A percentile compares a stretch with the other conserved stretches of the same genome.
Evolutionary conservation across 768 basidiomycete species (phyloP).

Genomic region (Suillus brevipes): DNA sequence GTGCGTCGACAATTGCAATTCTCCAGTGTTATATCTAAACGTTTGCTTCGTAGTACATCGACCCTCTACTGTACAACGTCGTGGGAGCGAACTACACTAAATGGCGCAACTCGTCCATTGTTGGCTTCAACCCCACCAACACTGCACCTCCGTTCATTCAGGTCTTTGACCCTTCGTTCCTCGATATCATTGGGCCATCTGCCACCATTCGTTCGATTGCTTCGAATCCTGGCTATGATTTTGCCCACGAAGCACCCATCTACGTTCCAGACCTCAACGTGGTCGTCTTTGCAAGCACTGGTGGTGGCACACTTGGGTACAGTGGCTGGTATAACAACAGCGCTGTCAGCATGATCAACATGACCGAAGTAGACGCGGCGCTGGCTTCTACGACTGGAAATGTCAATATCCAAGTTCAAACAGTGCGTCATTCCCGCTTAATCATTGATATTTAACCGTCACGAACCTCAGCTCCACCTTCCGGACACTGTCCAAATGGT

Average conservation of each 20-base stretch:
- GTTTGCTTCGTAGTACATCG: conserved; percentile 41
- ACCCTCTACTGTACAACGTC: conserved; percentile 50
- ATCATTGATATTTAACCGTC: conserved; percentile 8
- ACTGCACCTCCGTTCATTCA: conserved; percentile 57
- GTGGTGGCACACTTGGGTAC: conserved; percentile 61
- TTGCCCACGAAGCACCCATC: conserved; percentile 75
- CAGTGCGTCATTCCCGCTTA: conserved; percentile 25
- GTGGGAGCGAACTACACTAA: conserved; percentile 40
- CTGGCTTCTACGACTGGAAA: conserved; percentile 36
- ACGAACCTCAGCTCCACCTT: conserved; percentile 49
- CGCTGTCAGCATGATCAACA: conserved; percentile 58
- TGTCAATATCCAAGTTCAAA: conserved; percentile 51
- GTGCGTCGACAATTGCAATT: not conserved
- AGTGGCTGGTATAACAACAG: conserved; percentile 67
- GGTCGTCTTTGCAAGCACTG: conserved; percentile 71
- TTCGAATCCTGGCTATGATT: conserved; percentile 57
- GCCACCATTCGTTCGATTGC: conserved; percentile 61
- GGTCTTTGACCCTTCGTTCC: conserved; percentile 50
- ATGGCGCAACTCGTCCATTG: conserved; percentile 30
- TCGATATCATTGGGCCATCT: conserved; percentile 52
- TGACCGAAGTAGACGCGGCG: conserved; percentile 54
- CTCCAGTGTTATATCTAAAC: not conserved
- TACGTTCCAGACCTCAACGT: conserved; percentile 61
- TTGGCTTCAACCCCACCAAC: conserved; percentile 59
- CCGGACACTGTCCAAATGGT: conserved; percentile 65